Conservation (phyloP, 495 filamentous ascomycete genomes). For the Daldinia childiae region DNA sequence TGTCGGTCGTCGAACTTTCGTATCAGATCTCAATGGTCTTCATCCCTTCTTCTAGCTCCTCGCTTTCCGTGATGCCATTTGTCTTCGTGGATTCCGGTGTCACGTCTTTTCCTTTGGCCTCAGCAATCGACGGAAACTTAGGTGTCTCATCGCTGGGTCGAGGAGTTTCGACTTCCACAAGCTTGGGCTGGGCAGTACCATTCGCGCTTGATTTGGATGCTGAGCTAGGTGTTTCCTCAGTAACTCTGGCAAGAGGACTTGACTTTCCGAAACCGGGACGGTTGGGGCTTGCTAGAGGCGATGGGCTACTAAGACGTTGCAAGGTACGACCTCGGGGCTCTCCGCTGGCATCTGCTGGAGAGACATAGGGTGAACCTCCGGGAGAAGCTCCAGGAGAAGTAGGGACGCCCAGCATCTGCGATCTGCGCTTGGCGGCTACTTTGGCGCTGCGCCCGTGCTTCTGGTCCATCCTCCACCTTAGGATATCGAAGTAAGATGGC, state of each 20-base stretch:
- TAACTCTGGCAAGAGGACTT: slow-evolving; percentile 62
- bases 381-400: slow-evolving; percentile 57
- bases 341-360: slow-evolving; percentile 55
- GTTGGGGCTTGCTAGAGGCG: slow-evolving; percentile 63
- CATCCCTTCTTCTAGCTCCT: slow-evolving; percentile 58
- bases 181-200: slow-evolving; percentile 46
- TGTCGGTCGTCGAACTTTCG: slow-evolving; percentile 43
- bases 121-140: slow-evolving; percentile 32
- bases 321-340: slow-evolving; percentile 63
- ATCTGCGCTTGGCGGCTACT: slow-evolving; percentile 53
- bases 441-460: slow-evolving; percentile 77
- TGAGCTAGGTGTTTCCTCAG: slow-evolving; percentile 54
- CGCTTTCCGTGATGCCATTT: slow-evolving; percentile 36
- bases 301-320: slow-evolving; percentile 62
- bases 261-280: slow-evolving; percentile 61
- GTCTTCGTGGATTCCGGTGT: slow-evolving; percentile 35
- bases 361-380: slow-evolving; percentile 64
- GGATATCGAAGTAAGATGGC: slow-evolving; percentile 92
- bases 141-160: slow-evolving; percentile 57
- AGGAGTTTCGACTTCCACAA: slow-evolving; percentile 64
- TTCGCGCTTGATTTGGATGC: slow-evolving; percentile 39
- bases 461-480: slow-evolving; percentile 93
- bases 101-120: slow-evolving; percentile 38
- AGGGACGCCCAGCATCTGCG: slow-evolving; percentile 45
- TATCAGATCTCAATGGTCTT: slow-evolving; percentile 67